Evolutionary conservation across 257 asterid genomes (phyloP), one percentile per base, ranked within the genome.

Genomic region (Jasminum sambac): DNA sequence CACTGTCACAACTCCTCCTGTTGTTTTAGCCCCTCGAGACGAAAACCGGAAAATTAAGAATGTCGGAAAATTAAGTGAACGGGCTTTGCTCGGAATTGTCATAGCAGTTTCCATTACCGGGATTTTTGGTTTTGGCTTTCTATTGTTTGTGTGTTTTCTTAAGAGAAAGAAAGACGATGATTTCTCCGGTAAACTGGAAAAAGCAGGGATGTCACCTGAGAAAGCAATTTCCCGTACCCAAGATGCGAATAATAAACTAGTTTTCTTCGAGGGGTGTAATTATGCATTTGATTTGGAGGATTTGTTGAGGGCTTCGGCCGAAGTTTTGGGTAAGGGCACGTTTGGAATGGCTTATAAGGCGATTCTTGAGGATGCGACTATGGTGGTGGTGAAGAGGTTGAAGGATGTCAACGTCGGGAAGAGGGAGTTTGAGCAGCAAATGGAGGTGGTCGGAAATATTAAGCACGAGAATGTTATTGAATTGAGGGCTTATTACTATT

Each of bases 221-320:
- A 91, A 91, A 64, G 92, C 83, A 10, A 80, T 86, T 73, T 88
- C 96, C 0, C 79, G 97, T 48, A 83, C 78, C 67, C 87, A 85
- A 64, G 96, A 89, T 43, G 96, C 87, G 1, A 84, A 75, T 42
- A 89, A 91, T 75, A 88, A 82, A 84, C 74, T 95, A 73, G 86
- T 80, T 66, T 95, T 95, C 90, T 91, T 91, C 64, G 96, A 91
- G 84, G 99, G 96, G 10, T 89, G 98, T 74, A 88, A 84, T 62
- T 88, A 76, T 70, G 93, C 92, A 2, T 95, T 91, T 62, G 97
- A 95, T 81, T 81, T 95, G 74, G 99, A 95, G 80, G 99, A 95
- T 75, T 80, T 95, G 73, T 76, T 95, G 81, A 89, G 97, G 78
- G 99, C 99, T 67, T 95, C 99, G 12, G 99, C 98, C 1, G 99